Percentiles rank a stretch among this genome's conserved stretches.
phyloP scores from a whole-genome alignment of 768 basidiomycete genomes.

The Boletus rubescentipes region DNA sequence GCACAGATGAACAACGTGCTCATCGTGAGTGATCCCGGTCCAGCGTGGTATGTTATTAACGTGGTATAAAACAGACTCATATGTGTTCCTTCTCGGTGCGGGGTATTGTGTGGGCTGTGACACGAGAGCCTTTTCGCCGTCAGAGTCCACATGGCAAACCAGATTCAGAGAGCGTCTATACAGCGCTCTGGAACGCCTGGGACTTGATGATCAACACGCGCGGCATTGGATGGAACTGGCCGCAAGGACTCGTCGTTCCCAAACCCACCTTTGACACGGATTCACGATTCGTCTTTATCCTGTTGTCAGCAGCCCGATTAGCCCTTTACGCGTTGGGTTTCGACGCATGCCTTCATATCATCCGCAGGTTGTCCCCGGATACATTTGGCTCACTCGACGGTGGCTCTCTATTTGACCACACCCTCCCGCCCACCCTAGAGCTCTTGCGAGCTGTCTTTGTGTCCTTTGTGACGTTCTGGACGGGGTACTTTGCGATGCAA shows the following conservation, averaged over 20 bases:
- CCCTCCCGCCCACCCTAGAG: constrained; percentile 30
- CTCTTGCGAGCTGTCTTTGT: constrained; percentile 43
- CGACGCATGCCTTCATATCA: constrained; percentile 8
- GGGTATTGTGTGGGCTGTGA: constrained; percentile 17
- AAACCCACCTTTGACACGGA: constrained; percentile 5
- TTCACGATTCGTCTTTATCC: constrained; percentile 12
- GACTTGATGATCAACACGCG: constrained; percentile 24
- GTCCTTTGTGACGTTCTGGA: constrained; percentile 34
- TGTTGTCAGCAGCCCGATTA: neutral
- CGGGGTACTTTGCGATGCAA: constrained; percentile 46
- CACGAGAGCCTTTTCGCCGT: constrained; percentile 11
- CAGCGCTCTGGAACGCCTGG: constrained; percentile 25
- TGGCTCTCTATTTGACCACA: constrained; percentile 35
- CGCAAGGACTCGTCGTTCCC: constrained; percentile 14
- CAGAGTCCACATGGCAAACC: neutral
- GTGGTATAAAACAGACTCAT: neutral
- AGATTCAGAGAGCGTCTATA: neutral
- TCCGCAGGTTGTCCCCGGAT: constrained; percentile 35
- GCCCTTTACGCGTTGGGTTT: constrained; percentile 9
- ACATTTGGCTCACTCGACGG: constrained; percentile 36
- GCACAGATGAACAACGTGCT: constrained; percentile 13
- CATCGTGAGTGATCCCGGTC: constrained; percentile 10
- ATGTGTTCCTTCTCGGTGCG: constrained; percentile 15
- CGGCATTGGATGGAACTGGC: constrained; percentile 31
- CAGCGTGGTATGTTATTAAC: neutral